Percentiles rank a stretch among this genome's conserved stretches.
These are phyloP conservation scores for Candida taoyuanica DNA, from an alignment of 805 yeast species.

Conservation along the genomic window DNA sequence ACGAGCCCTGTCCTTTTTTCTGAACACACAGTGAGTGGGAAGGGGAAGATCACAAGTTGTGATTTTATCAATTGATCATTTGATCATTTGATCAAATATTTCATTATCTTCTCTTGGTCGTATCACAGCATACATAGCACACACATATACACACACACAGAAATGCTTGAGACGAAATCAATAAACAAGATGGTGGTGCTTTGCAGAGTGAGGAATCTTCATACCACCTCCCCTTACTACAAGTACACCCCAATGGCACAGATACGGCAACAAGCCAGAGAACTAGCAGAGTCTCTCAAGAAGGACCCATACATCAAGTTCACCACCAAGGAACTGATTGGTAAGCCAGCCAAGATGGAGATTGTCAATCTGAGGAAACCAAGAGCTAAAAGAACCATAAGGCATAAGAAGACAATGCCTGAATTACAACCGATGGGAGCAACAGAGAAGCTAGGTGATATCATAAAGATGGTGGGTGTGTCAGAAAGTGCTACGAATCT, in stretches of 20 bases:
- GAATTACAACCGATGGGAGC: too few relatives aligned
- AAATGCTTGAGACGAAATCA: too few relatives aligned
- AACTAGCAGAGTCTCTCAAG: neutral
- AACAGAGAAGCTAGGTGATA: neutral
- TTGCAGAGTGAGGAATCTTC: too few relatives aligned
- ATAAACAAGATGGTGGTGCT: too few relatives aligned
- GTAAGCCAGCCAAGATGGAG: neutral
- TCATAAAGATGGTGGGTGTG: neutral
- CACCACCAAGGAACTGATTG: neutral
- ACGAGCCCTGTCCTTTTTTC: neutral
- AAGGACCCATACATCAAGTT: neutral
- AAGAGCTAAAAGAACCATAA: neutral
- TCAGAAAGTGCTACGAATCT: constrained; percentile 3
- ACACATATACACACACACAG: too few relatives aligned
- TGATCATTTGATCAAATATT: neutral
- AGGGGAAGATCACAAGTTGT: neutral
- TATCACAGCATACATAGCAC: too few relatives aligned
- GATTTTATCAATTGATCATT: neutral
- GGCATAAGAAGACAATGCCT: too few relatives aligned
- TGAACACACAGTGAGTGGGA: too few relatives aligned
- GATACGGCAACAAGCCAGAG: too few relatives aligned
- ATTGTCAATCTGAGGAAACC: constrained; percentile 14
- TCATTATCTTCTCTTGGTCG: too few relatives aligned
- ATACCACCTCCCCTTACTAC: too few relatives aligned
- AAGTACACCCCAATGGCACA: too few relatives aligned